A percentile compares a stretch with the other conserved stretches of the same genome.
phyloP scores from a whole-genome alignment of 2,329 filamentous ascomycete species.

The Fusarium nurragi region DNA sequence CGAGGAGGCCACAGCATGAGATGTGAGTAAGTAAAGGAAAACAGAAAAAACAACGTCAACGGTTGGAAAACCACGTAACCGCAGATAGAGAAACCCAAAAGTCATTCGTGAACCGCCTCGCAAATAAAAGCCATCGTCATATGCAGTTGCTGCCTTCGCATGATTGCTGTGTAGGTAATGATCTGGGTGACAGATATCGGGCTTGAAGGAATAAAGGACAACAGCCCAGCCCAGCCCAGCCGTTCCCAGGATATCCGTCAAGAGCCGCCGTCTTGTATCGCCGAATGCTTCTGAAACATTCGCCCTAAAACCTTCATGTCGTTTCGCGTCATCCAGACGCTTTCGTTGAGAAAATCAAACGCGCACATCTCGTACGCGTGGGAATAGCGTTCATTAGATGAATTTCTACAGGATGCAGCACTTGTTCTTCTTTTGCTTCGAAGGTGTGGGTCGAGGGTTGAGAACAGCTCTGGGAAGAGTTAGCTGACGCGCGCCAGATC shows the following conservation, averaged over 20 bases:
- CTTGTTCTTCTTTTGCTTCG: constrained; percentile 71
- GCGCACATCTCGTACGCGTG: constrained; percentile 10
- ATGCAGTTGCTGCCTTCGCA: constrained; percentile 37
- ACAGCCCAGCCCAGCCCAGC: constrained; percentile 23
- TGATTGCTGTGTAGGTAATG: constrained; percentile 22
- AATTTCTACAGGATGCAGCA: constrained; percentile 72
- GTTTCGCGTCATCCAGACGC: constrained; percentile 40
- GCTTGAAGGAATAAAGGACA: constrained; percentile 14
- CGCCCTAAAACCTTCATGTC: constrained; percentile 41
- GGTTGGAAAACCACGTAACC: constrained; percentile 30
- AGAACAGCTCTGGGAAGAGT: constrained; percentile 70
- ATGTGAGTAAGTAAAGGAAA: constrained; percentile 38
- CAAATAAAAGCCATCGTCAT: constrained; percentile 43
- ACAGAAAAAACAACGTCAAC: constrained; percentile 24
- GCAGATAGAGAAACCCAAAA: constrained; percentile 42
- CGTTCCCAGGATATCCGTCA: constrained; percentile 37
- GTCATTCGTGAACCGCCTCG: constrained; percentile 46
- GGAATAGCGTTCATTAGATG: constrained; percentile 22
- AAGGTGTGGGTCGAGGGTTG: constrained; percentile 67
- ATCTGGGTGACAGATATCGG: constrained; percentile 13
- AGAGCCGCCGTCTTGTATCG: constrained; percentile 43
- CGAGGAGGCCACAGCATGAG: constrained; percentile 39
- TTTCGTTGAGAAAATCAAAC: constrained; percentile 34
- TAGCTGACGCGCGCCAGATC: constrained; percentile 5
- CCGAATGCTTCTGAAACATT: constrained; percentile 37